Base-by-base conservation (phyloP, 163 green algal species). In the Chlamydomonas reinhardtii region DNA sequence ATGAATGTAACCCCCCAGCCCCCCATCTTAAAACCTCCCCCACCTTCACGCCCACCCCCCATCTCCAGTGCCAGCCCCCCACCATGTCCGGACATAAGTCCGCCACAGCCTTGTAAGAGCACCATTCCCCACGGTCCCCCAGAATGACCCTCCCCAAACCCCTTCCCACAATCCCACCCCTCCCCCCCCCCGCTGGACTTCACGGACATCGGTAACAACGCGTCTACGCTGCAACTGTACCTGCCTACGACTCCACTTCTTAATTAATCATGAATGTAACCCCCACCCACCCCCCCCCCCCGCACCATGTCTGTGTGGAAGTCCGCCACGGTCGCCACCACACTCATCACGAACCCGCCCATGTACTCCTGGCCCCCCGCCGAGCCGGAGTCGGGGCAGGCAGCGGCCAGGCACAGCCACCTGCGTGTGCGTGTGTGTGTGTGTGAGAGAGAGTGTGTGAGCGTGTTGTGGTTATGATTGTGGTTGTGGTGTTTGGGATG, bases 371-470 rank as follows among this genome's bases (percentile, higher is more conserved):
- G 6, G 48, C 48, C 48, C 11, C 34, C 79, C 48, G 68, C 68
- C 32, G 68, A 35, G 68, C 32, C 37, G 52, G 32, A 24, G 79
- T 85, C 79, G 32, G 79, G 79, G 54, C 22, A 71, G 32, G 77
- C 79, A 8, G 79, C 79, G 2, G 79, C 79, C 31, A 85, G 52
- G 27, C 22, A 78, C 69, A 85, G 68, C 79, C 79, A 85, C 52
- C 79, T 85, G 56, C 11, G 24, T 2, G 31, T 14, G 48, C 5
- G 14, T 32, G 56, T 14, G 72, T 3, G 27, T 0, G 2, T 27
- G 59, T 22, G 24, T 15, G 73, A 29, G 6, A 16, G 29, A 37
- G 29, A 2, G 29, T 9, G 59, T n/a, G 59, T 65, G 19, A 1
- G 59, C 2, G 20, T 4, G 59, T 65, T 15, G 22, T 9, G 3